Base-by-base conservation (phyloP, 805 yeast species). In the Saccharomycopsis schoenii region DNA sequence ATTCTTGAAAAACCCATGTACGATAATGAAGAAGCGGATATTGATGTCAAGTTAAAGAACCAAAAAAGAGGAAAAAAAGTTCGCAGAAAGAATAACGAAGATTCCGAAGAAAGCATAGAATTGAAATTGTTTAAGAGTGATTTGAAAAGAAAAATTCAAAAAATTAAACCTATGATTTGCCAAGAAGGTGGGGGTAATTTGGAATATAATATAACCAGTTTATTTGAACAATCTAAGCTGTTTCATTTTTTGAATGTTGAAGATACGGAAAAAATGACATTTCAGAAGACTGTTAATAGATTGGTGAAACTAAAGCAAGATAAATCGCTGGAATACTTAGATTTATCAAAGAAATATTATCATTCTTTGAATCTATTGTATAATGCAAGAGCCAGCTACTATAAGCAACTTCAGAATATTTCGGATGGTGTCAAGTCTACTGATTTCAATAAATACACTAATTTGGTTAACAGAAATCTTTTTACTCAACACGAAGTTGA, bases 301-400 rank as follows among this genome's bases (percentile, higher is more conserved):
- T 36, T 75, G 19, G 71, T 74, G 37, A 67, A 60, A 1, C 71
- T 77, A 11, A 72, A 76, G 55, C 80, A 77, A 10, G 69, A 69
- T 15, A 84, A 83, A 66, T 76, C 77, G 62, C 72, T 75, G 37
- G 71, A 78, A 19, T 66, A 77, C 39, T 69, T 69, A 0, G 67
- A 71, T 11, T 66, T 82, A 52, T 78, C 77, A 37, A 77, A 78
- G 47, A 86, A 81, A 62, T 67, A 80, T 14, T 76, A 81, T 50
- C 78, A 80, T 21, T 74, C 76, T 52, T 74, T 85, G 63, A 83
- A 89, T 64, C 79, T 80, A 39, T 79, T 88, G 0, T 93, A 85
- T 73, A 94, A 93, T 71, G 75, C 84, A n/a, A 83, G 93, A 58
- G 80, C 93, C 43, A 87, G 81, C 52, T 94, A 92, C 71, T 94